phyloP scores from a whole-genome alignment of 108 stramenopile genomes.

The Skeletonema costatum region DNA sequence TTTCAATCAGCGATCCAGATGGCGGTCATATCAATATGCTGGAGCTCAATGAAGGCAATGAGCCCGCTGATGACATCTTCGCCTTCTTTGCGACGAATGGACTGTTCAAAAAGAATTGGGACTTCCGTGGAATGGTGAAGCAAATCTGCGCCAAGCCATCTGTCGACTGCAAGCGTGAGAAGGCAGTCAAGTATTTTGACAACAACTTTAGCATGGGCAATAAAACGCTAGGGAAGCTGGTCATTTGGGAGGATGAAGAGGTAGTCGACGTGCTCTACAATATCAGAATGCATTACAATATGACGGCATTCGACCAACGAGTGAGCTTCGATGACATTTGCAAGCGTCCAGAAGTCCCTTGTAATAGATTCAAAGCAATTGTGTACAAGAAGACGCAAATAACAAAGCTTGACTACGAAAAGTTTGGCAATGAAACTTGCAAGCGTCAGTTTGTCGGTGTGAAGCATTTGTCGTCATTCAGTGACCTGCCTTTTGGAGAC shows the following conservation, averaged over 20 bases:
- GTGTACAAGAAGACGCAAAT: slow-evolving; percentile 42
- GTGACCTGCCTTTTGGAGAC: slow-evolving; percentile 31
- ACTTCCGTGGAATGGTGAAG: slow-evolving; percentile 32
- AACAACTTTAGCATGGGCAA: slow-evolving; percentile 47
- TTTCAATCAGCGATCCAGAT: slow-evolving; percentile 43
- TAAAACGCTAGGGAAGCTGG: slow-evolving; percentile 20
- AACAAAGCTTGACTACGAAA: slow-evolving; percentile 54
- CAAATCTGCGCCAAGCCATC: slow-evolving; percentile 40
- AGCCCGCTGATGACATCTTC: slow-evolving; percentile 49
- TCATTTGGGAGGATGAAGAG: slow-evolving; percentile 51
- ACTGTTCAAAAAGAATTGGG: slow-evolving; percentile 54
- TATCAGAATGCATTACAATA: slow-evolving; percentile 29
- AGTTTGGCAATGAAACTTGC: slow-evolving; percentile 58
- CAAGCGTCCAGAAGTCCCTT: slow-evolving; percentile 34
- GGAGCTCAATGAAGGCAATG: slow-evolving; percentile 39
- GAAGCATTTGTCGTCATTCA: slow-evolving; percentile 43
- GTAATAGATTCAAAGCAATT: slow-evolving; percentile 38
- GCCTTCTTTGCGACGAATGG: slow-evolving; percentile 43
- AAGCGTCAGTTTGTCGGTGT: slow-evolving; percentile 47
- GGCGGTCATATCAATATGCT: slow-evolving; percentile 31
- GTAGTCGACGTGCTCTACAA: slow-evolving; percentile 52
- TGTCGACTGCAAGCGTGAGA: slow-evolving; percentile 45
- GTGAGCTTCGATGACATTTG: slow-evolving; percentile 47
- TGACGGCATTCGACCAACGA: slow-evolving; percentile 40
- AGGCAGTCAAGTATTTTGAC: slow-evolving; percentile 40